phyloP scores from a whole-genome alignment of 73 alveolate genomes.

The Durusdinium trenchii region DNA sequence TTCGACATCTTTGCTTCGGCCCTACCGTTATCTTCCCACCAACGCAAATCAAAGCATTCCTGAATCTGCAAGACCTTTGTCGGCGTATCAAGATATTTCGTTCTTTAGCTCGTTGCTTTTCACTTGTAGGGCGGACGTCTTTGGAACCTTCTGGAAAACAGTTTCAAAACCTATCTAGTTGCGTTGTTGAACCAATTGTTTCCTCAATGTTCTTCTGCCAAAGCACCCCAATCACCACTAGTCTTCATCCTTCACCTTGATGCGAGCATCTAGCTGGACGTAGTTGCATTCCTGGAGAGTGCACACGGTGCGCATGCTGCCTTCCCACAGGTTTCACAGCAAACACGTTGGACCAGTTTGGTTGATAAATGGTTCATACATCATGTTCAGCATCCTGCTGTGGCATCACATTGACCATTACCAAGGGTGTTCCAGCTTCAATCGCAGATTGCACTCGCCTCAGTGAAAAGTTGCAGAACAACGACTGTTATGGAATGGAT shows the following conservation, averaged over 20 bases:
- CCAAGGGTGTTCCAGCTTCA: conserved; percentile 63
- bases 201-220: too few relatives aligned
- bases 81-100: too few relatives aligned
- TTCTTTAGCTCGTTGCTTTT: too few relatives aligned
- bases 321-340: background rate
- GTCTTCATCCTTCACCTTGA: conserved; percentile 51
- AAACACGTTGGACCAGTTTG: background rate
- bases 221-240: background rate
- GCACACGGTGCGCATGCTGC: background rate
- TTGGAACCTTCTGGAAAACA: too few relatives aligned
- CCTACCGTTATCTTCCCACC: too few relatives aligned
- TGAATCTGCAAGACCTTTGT: too few relatives aligned
- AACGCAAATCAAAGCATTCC: too few relatives aligned
- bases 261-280: conserved; percentile 51
- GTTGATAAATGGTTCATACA: background rate
- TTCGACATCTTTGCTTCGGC: too few relatives aligned
- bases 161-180: too few relatives aligned
- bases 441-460: conserved; percentile 59
- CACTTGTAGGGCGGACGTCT: too few relatives aligned
- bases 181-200: too few relatives aligned
- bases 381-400: conserved; percentile 4
- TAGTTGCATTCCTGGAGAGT: conserved; percentile 54
- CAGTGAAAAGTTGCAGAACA: background rate
- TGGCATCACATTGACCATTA: conserved; percentile 72
- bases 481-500: too few relatives aligned